phyloP scores from a whole-genome alignment of 306 rosid genomes.

The Canavalia ensiformis region DNA sequence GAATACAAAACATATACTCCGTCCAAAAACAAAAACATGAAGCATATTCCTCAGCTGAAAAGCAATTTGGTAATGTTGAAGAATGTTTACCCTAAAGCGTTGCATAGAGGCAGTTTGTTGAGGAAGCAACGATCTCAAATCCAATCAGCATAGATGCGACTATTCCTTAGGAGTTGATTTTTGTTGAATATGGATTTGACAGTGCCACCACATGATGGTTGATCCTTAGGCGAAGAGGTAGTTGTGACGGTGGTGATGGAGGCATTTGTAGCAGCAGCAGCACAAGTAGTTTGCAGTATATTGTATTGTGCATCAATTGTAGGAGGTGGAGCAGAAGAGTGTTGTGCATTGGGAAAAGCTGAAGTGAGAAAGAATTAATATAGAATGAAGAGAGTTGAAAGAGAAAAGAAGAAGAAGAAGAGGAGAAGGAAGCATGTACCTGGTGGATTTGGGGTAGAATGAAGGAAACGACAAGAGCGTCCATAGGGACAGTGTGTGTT shows the following conservation, averaged over 20 bases:
- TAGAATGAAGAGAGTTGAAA: no score
- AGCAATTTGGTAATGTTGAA: not conserved
- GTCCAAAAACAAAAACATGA: not conserved
- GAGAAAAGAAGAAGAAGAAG: no score
- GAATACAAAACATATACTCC: constrained; percentile 8
- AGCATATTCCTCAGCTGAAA: not conserved
- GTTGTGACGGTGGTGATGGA: not conserved
- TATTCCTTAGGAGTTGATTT: constrained; percentile 46
- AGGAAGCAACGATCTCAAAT: constrained; percentile 43
- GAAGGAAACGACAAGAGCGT: constrained; percentile 58
- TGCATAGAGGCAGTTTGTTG: constrained; percentile 7
- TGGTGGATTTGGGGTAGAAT: not conserved
- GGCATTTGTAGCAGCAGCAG: constrained; percentile 28
- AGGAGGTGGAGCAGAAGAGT: not conserved
- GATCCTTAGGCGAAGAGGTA: constrained; percentile 21
- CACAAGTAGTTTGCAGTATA: constrained; percentile 21
- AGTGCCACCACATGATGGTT: constrained; percentile 33
- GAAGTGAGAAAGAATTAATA: no score
- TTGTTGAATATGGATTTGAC: constrained; percentile 39
- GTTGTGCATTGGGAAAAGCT: no score
- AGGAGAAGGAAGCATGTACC: no score
- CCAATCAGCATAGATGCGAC: constrained; percentile 71
- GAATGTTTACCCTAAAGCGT: not conserved
- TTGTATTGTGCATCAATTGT: not conserved
- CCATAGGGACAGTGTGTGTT: constrained; percentile 52